Evolutionary conservation across 257 asterid genomes (phyloP), one percentile per base, ranked within the genome.

Genomic region (Solanum corneliomulleri): DNA sequence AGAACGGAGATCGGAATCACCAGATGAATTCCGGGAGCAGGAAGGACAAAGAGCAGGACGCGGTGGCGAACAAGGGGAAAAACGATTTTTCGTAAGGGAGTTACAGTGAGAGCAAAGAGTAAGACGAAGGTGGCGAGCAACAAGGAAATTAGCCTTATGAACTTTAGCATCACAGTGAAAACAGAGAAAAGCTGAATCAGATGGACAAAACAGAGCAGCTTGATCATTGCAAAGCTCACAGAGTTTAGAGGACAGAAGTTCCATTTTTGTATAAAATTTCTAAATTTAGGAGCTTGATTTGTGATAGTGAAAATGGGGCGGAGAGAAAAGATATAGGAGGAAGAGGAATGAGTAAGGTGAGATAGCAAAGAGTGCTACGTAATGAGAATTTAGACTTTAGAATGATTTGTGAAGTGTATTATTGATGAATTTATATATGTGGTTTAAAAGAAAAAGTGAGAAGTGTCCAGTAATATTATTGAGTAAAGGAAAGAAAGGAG

Each of bases 101-200:
- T 42, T 49, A 83, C 94, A 90, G 16, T 25, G 35, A 11, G 90
- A 58, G 89, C 94, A 92, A 18, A 94, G n/a, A 4, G 87, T 13
- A 7, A 62, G 87, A 72, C 98, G 94, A 60, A 92, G 21, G 37
- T 94, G 98, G 83, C 98, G 93, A 25, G 96, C 93, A 0, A 92
- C 96, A 86, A 94, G 95, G 90, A 92, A 91, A 69, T 94, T 94
- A 2, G 94, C 96, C 11, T 80, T 42, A 92, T 94, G 98, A 13
- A 93, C 94, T 41, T 88, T 84, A 2, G 90, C 89, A 42, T 94
- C 98, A 85, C 98, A 94, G 78, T 10, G 42, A 82, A 81, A 21
- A 91, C 98, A 94, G 5, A 94, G 93, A 56, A 92, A 92, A 7
- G 98, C 96, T 0, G 90, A 68, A 91, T 94, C 98, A 47, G 98